Evolutionary conservation across 495 filamentous ascomycete species (phyloP).

Genomic region (Aspergillus sclerotiicarbonarius): DNA sequence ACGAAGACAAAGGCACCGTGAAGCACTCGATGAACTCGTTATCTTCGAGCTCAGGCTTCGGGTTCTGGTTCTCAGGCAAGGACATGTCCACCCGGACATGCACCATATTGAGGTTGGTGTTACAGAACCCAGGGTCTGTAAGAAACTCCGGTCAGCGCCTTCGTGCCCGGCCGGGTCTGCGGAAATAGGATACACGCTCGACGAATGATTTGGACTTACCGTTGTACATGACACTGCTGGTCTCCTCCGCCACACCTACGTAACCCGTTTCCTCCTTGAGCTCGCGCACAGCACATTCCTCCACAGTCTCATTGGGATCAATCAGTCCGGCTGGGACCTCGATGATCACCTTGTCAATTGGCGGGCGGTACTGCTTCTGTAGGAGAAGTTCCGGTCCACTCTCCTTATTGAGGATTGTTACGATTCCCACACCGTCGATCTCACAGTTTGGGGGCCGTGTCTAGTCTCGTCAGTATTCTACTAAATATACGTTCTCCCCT

Average conservation of each 20-base stretch:
- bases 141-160: neutral
- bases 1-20: constrained; percentile 58
- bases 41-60: constrained; percentile 74
- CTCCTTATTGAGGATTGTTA: constrained; percentile 76
- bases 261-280: constrained; percentile 95
- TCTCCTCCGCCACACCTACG: constrained; percentile 64
- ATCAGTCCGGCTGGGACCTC: constrained; percentile 86
- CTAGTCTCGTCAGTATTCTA: constrained; percentile 13
- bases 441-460: constrained; percentile 67
- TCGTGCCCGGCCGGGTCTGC: neutral
- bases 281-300: constrained; percentile 80
- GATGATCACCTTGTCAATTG: constrained; percentile 72
- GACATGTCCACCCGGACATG: constrained; percentile 77
- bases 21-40: constrained; percentile 92
- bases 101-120: constrained; percentile 82
- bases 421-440: constrained; percentile 88
- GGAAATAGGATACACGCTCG: neutral
- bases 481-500: neutral
- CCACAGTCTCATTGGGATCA: constrained; percentile 75
- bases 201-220: constrained; percentile 45
- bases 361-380: constrained; percentile 86
- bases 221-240: constrained; percentile 81
- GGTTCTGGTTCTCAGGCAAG: constrained; percentile 65
- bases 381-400: constrained; percentile 73
- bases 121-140: constrained; percentile 75